Base-by-base conservation (phyloP, 441 rosid species). In the Geranium incanum region DNA sequence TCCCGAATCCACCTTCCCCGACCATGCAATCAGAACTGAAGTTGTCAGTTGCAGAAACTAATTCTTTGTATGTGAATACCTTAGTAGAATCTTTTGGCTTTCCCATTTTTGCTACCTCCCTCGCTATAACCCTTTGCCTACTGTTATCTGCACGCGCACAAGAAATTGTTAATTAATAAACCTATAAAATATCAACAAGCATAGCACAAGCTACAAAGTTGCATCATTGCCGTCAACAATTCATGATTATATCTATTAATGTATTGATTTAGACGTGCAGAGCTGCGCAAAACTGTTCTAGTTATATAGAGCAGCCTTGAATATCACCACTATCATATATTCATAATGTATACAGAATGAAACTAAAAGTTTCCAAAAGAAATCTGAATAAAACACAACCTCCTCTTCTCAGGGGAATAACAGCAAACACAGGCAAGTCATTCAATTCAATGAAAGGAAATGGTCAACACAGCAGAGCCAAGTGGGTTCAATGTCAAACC, bases 1-100 rank as follows among this genome's bases (percentile, higher is more conserved):
- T 75, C 41, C 89, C 89, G 2, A 84, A 84, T 68, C 89, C 87
- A 50, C 89, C 89, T 82, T 84, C 83, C 0, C 86, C 86, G 16
- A 82, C 71, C 73, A 82, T 70, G 76, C 76, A 78, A 43, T 74
- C 75, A 75, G 76, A 79, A 75, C 80, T 76, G 81, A 82, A 86
- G 74, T 86, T 78, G 8, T 84, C 80, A 0, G 89, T 86, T 36
- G 86, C 86, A 68, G 67, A 70, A 43, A 68, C 75, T 16, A 86
- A 74, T 36, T 86, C 87, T 74, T 72, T 72, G 75, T 77, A 82
- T 19, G 80, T 80, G 81, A 80, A 85, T 71, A 62, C 55, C 3
- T 6, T 74, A 52, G 52, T 72, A 3, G 68, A 71, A 28, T 28
- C 74, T 48, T 80, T 82, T 7, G 80, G 73, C 38, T 76, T 72